Evolutionary conservation across 2,329 filamentous ascomycete species (phyloP), one percentile per base, ranked within the genome.

Genomic region (Onygena corvina): DNA sequence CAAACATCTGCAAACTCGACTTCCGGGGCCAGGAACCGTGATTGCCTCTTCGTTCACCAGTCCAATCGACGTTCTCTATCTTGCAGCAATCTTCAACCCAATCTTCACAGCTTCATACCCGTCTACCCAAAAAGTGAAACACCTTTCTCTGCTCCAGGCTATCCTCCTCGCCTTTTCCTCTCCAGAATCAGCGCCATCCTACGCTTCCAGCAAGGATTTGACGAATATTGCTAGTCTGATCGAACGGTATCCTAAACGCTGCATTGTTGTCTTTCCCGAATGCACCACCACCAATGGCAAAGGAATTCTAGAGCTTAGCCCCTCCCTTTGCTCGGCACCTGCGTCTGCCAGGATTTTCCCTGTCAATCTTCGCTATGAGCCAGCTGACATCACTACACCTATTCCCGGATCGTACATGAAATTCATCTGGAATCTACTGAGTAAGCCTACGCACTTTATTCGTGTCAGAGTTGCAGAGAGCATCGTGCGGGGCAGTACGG

Each of bases 21-120:
- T 96, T 14, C 92, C 92, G 1, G 79, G 83, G 50, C 79, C 83
- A 3, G 80, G 84, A 42, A 84, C 83, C 50, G 75, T 98, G 58
- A 92, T 98, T 59, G 89, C 87, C 45, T 84, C 86, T 47, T 92
- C 87, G 53, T 92, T 89, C 64, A 95, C 89, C 29, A 93, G 86
- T 7, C 92, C 92, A 6, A 79, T 98, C 63, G 92, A 98, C 65
- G 83, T 88, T 12, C 72, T 98, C 50, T 98, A 96, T 67, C 80
- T 98, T 20, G 87, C 92, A 52, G 89, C 88, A 54, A 87, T 96
- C 61, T 98, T 96, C 71, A 87, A 95, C 64, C 92, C 92, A 2
- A 76, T 98, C 64, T 96, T 98, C 69, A 93, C 88, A 8, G 73
- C 85, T 40, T 86, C 84, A 0, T 95, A 87, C 65, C 87, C 89